Conservation (phyloP, 2,329 filamentous ascomycete genomes). For the Scleromitrula shiraiana region DNA sequence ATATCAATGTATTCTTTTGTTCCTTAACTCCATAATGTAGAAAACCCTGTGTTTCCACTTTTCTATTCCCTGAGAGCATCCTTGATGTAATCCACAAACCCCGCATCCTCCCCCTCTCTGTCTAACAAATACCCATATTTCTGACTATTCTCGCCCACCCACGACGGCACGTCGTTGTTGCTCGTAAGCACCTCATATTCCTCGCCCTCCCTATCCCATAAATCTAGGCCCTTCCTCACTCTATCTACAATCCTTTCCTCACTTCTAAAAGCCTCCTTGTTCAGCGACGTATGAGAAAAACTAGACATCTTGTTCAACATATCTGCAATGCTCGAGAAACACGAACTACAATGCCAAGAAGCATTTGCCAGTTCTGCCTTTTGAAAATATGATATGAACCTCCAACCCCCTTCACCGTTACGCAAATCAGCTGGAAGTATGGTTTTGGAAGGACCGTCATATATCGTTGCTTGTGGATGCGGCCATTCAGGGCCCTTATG, state of each 20-base stretch:
- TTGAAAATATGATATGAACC: constrained; percentile 15
- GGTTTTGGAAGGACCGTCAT: constrained; percentile 30
- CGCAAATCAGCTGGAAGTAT: constrained; percentile 35
- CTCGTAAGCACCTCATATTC: constrained; percentile 31
- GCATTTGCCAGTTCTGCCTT: constrained; percentile 32
- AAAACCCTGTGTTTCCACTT: neutral
- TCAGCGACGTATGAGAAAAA: constrained; percentile 35
- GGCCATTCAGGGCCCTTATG: constrained; percentile 32
- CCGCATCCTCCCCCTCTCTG: constrained; percentile 17
- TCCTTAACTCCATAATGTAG: neutral
- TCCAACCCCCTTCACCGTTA: constrained; percentile 18
- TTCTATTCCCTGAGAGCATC: constrained; percentile 25
- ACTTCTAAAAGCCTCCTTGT: constrained; percentile 34
- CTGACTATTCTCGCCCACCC: constrained; percentile 24
- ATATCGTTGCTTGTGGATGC: constrained; percentile 39
- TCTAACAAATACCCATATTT: constrained; percentile 19
- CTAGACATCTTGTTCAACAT: constrained; percentile 35
- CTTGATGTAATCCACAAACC: constrained; percentile 16
- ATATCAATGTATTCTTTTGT: neutral
- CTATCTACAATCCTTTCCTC: constrained; percentile 33
- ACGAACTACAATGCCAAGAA: constrained; percentile 39
- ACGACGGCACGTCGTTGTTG: constrained; percentile 36
- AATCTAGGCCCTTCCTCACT: constrained; percentile 35
- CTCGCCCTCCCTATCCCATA: constrained; percentile 32
- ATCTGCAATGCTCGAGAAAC: constrained; percentile 35